A percentile compares a stretch with the other conserved stretches of the same genome.
phyloP scores from a whole-genome alignment of 73 alveolate genomes.

The Blepharisma stoltei region DNA sequence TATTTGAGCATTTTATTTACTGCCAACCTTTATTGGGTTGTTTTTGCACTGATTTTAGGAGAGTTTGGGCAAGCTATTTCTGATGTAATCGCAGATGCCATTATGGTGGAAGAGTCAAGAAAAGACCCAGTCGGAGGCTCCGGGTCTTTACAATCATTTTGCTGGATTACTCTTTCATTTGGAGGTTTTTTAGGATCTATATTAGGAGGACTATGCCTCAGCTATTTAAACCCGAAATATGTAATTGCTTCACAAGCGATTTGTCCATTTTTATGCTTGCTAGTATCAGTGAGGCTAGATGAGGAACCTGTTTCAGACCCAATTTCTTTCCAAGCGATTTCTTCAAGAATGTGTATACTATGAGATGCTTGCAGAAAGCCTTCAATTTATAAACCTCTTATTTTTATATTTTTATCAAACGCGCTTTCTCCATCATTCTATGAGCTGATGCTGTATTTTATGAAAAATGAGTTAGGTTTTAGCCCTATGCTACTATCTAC shows the following conservation, averaged over 20 bases:
- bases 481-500: background rate
- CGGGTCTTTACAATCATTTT: constrained; percentile 12
- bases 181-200: constrained; percentile 7
- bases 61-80: background rate
- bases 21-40: background rate
- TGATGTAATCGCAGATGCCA: constrained; percentile 25
- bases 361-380: background rate
- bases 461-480: background rate
- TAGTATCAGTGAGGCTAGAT: background rate
- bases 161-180: background rate
- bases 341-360: background rate
- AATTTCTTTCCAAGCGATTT: background rate
- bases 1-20: background rate
- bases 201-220: background rate
- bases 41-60: background rate
- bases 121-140: background rate
- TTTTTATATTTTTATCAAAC: background rate
- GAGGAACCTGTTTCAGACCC: background rate
- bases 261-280: background rate
- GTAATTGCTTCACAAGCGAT: background rate
- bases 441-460: background rate
- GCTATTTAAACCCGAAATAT: background rate
- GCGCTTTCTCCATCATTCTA: background rate
- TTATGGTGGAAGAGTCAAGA: constrained; percentile 20
- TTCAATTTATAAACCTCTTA: background rate